Evolutionary conservation across 257 asterid genomes (phyloP), one percentile per base, ranked within the genome.

Genomic region (Mitragyna speciosa): DNA sequence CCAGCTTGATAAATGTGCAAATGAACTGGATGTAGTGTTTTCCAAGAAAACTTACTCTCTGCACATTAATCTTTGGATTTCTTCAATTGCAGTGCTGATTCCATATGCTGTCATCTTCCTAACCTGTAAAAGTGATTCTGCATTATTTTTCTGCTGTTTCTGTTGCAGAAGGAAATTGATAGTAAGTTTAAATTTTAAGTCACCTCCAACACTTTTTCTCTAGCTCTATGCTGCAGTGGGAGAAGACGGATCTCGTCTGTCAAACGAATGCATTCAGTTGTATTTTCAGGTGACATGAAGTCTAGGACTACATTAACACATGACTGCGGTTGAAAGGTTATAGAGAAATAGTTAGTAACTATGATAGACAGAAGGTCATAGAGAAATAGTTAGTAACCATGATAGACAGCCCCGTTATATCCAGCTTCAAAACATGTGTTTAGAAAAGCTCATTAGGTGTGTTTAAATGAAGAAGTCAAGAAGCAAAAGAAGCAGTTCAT

Each of bases 261-360:
- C 89, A 94, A 63, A 79, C 89, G 87, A 68, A 92, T 82, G 85
- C 98, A 92, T 80, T 87, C 95, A 31, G 93, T 77, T 51, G 89
- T 92, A 86, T 84, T 96, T 88, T 96, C 99, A 15, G 99, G 99
- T 19, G 99, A 96, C 87, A 94, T 86, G 90, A 96, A 96, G 89
- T 94, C 94, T 89, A 94, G 58, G 69, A 91, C 94, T 66, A 94
- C 82, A 76, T 84, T 90, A 74, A 94, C 92, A 63, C 97, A 94
- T 36, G 99, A 89, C 99, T 96, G 95, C 39, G 84, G 86, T 75
- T 70, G 10, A 48, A 84, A 79, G 70, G 52, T 31, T 22, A 73
- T 61, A 64, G 48, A 30, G 14, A 59, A 73, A 7, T 11, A 41
- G 51, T 73, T 49, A 76, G 76, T 9, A 59, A 61, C 65, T 31